Evolutionary conservation across 345 rosid genomes (phyloP).

Genomic region (Melaleuca quinquenervia): DNA sequence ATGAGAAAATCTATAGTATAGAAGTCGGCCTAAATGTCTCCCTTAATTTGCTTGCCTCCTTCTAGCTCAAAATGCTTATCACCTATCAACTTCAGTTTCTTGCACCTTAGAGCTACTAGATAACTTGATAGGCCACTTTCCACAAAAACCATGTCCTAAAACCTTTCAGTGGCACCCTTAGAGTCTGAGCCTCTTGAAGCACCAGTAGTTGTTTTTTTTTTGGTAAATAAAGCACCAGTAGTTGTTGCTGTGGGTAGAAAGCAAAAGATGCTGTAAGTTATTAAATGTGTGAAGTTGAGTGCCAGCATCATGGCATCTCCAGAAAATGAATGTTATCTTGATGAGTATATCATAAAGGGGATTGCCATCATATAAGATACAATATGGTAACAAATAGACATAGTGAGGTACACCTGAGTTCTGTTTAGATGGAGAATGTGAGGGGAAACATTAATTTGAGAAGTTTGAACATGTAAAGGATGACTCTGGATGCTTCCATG

Average conservation of each 20-base stretch:
- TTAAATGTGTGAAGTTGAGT: not conserved
- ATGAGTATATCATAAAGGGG: not conserved
- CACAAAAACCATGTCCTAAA: not conserved
- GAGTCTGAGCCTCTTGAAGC: no score
- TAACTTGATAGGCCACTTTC: not conserved
- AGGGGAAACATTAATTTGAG: not conserved
- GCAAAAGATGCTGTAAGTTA: not conserved
- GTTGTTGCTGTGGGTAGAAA: no score
- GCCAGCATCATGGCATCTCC: not conserved
- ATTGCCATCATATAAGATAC: not conserved
- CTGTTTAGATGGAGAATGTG: not conserved
- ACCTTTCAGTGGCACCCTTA: no score
- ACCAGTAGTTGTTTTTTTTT: no score
- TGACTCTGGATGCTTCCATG: not conserved
- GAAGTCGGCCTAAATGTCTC: no score
- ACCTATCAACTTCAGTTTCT: not conserved
- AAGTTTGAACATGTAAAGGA: not conserved
- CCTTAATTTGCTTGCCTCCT: no score
- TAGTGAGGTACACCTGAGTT: not conserved
- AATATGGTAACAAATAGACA: not conserved
- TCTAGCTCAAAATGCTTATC: no score
- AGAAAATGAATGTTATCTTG: not conserved
- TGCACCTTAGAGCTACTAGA: not conserved
- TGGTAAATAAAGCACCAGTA: no score
- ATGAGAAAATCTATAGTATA: not conserved